Percentiles rank a stretch among this genome's conserved stretches.
These are phyloP conservation scores for Phytophthora multivora DNA, from an alignment of 352 stramenopile genomes.

Conservation along the genomic window DNA sequence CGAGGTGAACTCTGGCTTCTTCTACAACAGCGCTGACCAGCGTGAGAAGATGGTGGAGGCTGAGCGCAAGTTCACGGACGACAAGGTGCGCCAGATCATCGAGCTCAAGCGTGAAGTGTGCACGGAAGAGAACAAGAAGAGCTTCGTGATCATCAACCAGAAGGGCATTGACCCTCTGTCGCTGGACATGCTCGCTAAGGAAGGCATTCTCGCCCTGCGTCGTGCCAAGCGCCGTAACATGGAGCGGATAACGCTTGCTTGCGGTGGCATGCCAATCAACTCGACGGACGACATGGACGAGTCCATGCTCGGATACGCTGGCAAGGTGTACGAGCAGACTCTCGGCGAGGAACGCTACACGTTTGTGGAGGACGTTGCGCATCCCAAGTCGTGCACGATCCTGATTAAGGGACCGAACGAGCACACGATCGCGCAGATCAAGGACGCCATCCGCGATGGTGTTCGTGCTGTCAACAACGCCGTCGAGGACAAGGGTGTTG, in stretches of 20 bases:
- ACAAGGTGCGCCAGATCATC: slow-evolving; percentile 97
- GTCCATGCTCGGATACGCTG: slow-evolving; percentile 96
- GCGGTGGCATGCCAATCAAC: slow-evolving; percentile 98
- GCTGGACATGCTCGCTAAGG: slow-evolving; percentile 99
- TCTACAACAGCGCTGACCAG: slow-evolving; percentile 99
- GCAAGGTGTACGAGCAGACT: slow-evolving; percentile 98
- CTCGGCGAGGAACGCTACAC: slow-evolving; percentile 99
- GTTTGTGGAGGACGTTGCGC: slow-evolving; percentile 98
- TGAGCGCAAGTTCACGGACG: slow-evolving; percentile 95
- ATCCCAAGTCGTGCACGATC: slow-evolving; percentile 97
- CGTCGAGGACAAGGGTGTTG: slow-evolving; percentile 96
- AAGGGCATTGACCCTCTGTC: slow-evolving; percentile 99
- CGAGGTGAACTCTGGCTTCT: slow-evolving; percentile 98
- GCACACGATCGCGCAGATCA: slow-evolving; percentile 99
- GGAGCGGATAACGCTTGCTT: slow-evolving; percentile 99
- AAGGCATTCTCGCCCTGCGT: slow-evolving; percentile 98
- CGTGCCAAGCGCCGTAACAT: slow-evolving; percentile 99
- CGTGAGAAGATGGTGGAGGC: slow-evolving; percentile 97
- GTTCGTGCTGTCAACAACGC: slow-evolving; percentile 98
- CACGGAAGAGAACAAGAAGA: slow-evolving; percentile 95
- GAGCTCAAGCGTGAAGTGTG: slow-evolving; percentile 99
- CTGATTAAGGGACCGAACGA: slow-evolving; percentile 99
- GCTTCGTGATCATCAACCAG: slow-evolving; percentile 99
- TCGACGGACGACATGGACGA: slow-evolving; percentile 97
- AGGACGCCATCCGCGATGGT: slow-evolving; percentile 98